A percentile compares a stretch with the other conserved stretches of the same genome.
Conservation (phyloP, 225 moss, liverwort and hornwort genomes). For the Sphagnum contortum region DNA sequence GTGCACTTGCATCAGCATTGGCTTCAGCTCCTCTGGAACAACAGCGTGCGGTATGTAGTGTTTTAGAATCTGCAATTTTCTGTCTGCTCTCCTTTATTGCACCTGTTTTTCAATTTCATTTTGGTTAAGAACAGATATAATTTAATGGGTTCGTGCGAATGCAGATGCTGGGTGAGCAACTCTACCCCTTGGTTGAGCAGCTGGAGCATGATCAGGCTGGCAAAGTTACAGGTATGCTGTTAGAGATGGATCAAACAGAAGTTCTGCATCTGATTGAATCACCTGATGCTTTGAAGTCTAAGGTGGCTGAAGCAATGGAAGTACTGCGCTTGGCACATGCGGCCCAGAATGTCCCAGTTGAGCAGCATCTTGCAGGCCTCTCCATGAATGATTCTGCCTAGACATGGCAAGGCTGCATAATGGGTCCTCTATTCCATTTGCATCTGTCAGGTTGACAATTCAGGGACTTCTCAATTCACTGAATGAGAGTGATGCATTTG, state of each 20-base stretch:
- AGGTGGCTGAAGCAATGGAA: conserved; percentile 95
- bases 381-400: conserved; percentile 43
- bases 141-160: neutral
- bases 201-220: conserved; percentile 91
- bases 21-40: conserved; percentile 90
- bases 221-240: conserved; percentile 94
- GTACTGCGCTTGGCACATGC: conserved; percentile 90
- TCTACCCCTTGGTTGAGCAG: conserved; percentile 78
- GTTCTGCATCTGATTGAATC: conserved; percentile 97
- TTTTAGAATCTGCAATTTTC: neutral
- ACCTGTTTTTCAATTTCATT: neutral
- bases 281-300: conserved; percentile 81
- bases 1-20: conserved; percentile 86
- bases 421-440: too few species aligned
- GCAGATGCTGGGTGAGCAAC: conserved; percentile 96
- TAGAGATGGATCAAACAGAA: conserved; percentile 98
- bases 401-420: neutral
- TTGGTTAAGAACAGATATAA: too few species aligned
- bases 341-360: conserved; percentile 42
- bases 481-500: too few species aligned
- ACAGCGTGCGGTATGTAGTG: conserved; percentile 71
- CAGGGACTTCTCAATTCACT: too few species aligned
- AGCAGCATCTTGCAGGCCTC: conserved; percentile 60
- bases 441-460: too few species aligned
- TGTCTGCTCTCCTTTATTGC: too few species aligned